These are phyloP conservation scores for Trichoderma atrobrunneum DNA, from an alignment of 2,329 filamentous ascomycete species.

Conservation along the genomic window DNA sequence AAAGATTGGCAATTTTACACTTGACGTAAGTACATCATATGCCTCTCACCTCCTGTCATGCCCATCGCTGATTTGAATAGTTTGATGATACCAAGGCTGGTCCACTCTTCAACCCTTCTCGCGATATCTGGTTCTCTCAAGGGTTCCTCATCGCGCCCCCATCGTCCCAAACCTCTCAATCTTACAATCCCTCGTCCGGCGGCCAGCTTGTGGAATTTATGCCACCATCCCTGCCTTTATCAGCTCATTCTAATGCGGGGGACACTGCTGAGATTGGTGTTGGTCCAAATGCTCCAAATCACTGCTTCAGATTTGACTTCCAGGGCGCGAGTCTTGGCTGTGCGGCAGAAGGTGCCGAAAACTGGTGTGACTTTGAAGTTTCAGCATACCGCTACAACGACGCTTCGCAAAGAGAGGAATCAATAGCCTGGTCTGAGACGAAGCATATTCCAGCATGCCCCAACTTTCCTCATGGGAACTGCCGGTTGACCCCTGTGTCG, in stretches of 20 bases:
- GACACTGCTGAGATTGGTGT: constrained; percentile 41
- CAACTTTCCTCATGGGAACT: constrained; percentile 33
- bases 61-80: constrained; percentile 28
- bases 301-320: constrained; percentile 42
- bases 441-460: constrained; percentile 40
- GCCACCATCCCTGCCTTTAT: constrained; percentile 34
- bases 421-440: constrained; percentile 40
- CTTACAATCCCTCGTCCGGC: constrained; percentile 39
- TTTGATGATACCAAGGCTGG: constrained; percentile 38
- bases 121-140: constrained; percentile 42
- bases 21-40: constrained; percentile 34
- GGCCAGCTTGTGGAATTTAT: constrained; percentile 41
- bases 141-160: constrained; percentile 40
- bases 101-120: constrained; percentile 40
- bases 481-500: constrained; percentile 35
- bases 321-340: constrained; percentile 40
- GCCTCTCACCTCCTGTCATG: background rate
- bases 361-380: constrained; percentile 42
- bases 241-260: constrained; percentile 25
- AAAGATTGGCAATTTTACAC: constrained; percentile 37
- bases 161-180: constrained; percentile 31
- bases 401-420: constrained; percentile 33
- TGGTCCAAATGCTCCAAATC: constrained; percentile 36
- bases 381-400: constrained; percentile 41
- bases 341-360: constrained; percentile 34